phyloP scores from a whole-genome alignment of 2,329 filamentous ascomycete genomes.

The Juglanconis juglandina region DNA sequence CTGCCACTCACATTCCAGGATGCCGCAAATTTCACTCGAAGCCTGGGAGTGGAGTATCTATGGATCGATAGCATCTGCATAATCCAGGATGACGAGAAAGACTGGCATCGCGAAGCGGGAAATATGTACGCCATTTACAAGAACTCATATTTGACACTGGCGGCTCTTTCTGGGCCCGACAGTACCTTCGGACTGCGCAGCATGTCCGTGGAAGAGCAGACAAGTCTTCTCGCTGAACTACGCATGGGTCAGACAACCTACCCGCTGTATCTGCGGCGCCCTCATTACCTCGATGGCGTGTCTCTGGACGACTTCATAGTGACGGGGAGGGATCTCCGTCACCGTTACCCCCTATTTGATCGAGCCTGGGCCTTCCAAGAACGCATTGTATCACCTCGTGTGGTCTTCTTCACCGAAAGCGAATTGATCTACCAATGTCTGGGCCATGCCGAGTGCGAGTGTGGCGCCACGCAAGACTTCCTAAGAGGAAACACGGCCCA shows the following conservation, averaged over 20 bases:
- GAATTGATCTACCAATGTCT: background rate
- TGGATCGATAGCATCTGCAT: constrained; percentile 28
- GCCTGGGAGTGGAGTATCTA: constrained; percentile 20
- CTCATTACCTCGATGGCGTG: background rate
- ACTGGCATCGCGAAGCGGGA: constrained; percentile 20
- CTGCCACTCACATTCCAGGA: constrained; percentile 20
- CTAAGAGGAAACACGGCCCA: background rate
- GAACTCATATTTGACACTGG: background rate
- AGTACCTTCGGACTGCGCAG: background rate
- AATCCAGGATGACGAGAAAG: constrained; percentile 21
- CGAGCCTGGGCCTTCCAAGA: constrained; percentile 25
- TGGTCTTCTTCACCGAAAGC: constrained; percentile 17
- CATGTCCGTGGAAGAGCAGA: background rate
- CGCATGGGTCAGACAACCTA: background rate
- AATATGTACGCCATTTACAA: constrained; percentile 21
- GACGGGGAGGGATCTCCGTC: background rate
- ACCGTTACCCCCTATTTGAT: constrained; percentile 7
- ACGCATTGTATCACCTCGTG: constrained; percentile 19
- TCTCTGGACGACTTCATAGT: background rate
- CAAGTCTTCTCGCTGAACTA: background rate
- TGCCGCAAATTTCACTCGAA: constrained; percentile 19
- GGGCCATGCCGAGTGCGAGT: background rate
- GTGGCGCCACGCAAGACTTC: background rate
- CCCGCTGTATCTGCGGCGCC: background rate
- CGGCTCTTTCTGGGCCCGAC: background rate